phyloP scores from a whole-genome alignment of 768 basidiomycete genomes.

The Rhodotorula sphaerocarpa region DNA sequence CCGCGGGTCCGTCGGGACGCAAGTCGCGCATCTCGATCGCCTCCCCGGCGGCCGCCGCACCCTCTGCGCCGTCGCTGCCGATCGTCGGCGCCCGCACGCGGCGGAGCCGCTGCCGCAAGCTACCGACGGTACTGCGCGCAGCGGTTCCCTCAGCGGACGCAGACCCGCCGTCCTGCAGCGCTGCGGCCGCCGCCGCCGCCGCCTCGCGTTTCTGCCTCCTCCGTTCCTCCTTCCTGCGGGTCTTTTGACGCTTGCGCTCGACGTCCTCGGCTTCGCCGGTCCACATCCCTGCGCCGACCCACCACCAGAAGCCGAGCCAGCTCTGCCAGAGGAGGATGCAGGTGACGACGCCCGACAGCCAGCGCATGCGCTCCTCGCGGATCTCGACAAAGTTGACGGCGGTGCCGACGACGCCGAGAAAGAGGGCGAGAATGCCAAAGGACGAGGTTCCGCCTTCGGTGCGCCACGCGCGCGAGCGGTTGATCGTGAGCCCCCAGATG shows the following conservation, averaged over 20 bases:
- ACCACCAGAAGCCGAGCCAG: conserved; percentile 42
- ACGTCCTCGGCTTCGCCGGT: conserved; percentile 37
- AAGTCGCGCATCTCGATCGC: conserved; percentile 28
- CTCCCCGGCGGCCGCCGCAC: background rate
- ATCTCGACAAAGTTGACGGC: conserved; percentile 83
- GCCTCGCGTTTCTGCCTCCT: conserved; percentile 15
- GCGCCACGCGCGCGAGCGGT: conserved; percentile 85
- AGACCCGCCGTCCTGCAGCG: background rate
- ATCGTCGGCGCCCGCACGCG: too few species aligned
- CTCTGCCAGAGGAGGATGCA: conserved; percentile 93
- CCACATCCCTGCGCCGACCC: conserved; percentile 37
- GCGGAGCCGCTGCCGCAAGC: conserved; percentile 9
- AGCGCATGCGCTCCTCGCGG: conserved; percentile 75
- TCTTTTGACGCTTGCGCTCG: conserved; percentile 24
- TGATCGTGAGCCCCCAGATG: conserved; percentile 87
- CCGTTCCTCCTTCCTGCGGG: conserved; percentile 16
- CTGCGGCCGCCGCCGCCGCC: background rate
- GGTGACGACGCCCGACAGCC: conserved; percentile 85
- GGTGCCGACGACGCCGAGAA: conserved; percentile 73
- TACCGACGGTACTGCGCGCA: background rate
- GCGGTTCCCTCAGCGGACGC: background rate
- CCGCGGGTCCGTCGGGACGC: background rate
- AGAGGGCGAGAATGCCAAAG: conserved; percentile 76
- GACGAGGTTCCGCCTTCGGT: conserved; percentile 92
- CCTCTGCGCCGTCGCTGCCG: background rate